These are phyloP conservation scores for Rhizopus arrhizus DNA, from an alignment of 371 early-diverging fungal genomes.

Conservation along the genomic window DNA sequence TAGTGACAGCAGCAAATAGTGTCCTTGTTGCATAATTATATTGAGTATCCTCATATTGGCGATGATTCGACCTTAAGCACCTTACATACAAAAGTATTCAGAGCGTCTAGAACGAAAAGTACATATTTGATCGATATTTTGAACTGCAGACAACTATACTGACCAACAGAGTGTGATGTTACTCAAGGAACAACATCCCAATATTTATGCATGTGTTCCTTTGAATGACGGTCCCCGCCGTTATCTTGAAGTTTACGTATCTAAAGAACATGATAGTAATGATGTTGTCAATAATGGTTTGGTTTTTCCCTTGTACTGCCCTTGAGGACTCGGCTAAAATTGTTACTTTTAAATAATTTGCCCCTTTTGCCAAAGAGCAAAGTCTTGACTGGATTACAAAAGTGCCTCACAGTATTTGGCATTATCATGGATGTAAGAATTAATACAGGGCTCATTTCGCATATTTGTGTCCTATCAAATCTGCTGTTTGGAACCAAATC, in stretches of 20 bases:
- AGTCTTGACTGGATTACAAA: neutral
- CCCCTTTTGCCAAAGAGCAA: neutral
- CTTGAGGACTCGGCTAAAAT: neutral
- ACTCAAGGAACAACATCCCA: slow-evolving; percentile 8
- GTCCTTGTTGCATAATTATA: neutral
- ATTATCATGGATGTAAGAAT: neutral
- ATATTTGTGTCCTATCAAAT: no score
- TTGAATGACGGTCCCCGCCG: neutral
- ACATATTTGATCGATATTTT: slow-evolving; percentile 4
- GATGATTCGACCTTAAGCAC: neutral
- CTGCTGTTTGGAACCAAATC: no score
- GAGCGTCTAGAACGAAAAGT: neutral
- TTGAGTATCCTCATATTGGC: neutral
- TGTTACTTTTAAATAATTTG: neutral
- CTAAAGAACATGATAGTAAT: neutral
- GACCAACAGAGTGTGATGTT: slow-evolving; percentile 7
- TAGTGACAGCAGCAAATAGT: neutral
- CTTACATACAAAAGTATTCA: neutral
- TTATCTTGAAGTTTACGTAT: slow-evolving; percentile 1
- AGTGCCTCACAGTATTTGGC: neutral
- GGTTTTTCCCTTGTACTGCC: neutral
- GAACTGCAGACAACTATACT: slow-evolving; percentile 4
- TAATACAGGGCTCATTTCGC: no score
- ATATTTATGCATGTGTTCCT: neutral
- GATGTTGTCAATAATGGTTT: neutral